Percentiles rank a stretch among this genome's conserved stretches.
Conservation (phyloP, 1,139 yeast genomes). For the Zygosaccharomyces sapae region DNA sequence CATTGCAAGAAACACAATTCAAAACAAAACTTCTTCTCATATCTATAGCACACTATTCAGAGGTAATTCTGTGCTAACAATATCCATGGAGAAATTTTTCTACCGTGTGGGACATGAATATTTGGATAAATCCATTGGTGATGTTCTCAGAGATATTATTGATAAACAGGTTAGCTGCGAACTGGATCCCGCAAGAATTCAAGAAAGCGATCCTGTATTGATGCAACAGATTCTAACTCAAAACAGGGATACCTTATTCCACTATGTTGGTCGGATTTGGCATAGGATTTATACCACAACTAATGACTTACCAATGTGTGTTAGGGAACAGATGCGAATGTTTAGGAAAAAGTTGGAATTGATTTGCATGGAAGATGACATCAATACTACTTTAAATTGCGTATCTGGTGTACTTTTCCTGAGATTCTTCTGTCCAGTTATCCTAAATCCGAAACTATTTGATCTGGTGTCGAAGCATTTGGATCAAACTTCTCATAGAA, state of each 20-base stretch:
- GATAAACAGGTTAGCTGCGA: slow-evolving; percentile 57
- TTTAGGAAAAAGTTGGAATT: slow-evolving; percentile 58
- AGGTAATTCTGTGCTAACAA: slow-evolving; percentile 78
- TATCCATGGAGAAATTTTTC: slow-evolving; percentile 73
- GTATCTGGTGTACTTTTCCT: slow-evolving; percentile 79
- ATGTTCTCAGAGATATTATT: slow-evolving; percentile 55
- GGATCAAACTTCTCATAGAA: slow-evolving; percentile 65
- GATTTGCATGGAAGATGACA: slow-evolving; percentile 55
- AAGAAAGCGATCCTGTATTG: slow-evolving; percentile 42
- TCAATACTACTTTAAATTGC: slow-evolving; percentile 54
- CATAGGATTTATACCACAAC: slow-evolving; percentile 60
- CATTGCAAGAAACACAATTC: slow-evolving; percentile 22
- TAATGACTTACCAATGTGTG: slow-evolving; percentile 69
- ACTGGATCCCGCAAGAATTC: slow-evolving; percentile 59
- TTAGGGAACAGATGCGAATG: slow-evolving; percentile 56
- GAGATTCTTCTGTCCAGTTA: slow-evolving; percentile 86
- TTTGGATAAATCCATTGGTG: slow-evolving; percentile 67
- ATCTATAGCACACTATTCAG: slow-evolving; percentile 74
- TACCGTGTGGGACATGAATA: slow-evolving; percentile 76
- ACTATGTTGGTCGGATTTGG: slow-evolving; percentile 69
- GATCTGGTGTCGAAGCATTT: slow-evolving; percentile 69
- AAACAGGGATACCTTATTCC: slow-evolving; percentile 51
- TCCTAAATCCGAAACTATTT: slow-evolving; percentile 81
- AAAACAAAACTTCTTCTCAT: slow-evolving; percentile 33
- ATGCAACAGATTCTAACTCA: slow-evolving; percentile 41